Evolutionary conservation across 306 rosid species (phyloP).

Genomic region (Acacia confusa): DNA sequence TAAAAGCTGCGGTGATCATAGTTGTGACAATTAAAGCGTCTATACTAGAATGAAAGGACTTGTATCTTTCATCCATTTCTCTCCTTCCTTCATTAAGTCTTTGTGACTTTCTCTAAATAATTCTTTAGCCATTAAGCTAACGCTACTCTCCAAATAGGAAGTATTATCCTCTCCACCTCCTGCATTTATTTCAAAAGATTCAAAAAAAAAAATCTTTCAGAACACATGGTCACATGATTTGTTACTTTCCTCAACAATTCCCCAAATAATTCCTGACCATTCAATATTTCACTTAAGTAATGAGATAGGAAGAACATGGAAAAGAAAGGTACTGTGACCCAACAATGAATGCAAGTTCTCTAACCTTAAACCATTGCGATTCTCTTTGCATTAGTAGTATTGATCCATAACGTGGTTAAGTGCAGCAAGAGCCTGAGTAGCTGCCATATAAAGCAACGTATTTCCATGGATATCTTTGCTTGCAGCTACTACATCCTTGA

Average conservation of each 20-base stretch:
- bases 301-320: background rate
- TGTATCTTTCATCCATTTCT: conserved; percentile 20
- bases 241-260: background rate
- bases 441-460: conserved; percentile 5
- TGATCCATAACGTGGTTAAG: conserved; percentile 5
- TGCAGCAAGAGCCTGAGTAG: background rate
- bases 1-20: background rate
- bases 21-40: background rate
- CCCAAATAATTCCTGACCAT: background rate
- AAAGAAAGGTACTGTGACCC: background rate
- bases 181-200: background rate
- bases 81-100: background rate
- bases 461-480: rapidly evolving
- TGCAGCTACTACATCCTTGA: background rate
- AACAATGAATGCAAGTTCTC: background rate
- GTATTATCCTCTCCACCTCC: conserved; percentile 17
- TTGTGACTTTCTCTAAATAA: background rate
- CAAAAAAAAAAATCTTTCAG: no score
- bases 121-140: background rate
- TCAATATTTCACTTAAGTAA: background rate
- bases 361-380: conserved; percentile 23
- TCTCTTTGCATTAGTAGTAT: conserved; percentile 30
- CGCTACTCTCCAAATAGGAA: background rate
- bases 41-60: background rate
- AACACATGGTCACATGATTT: background rate